These are phyloP conservation scores for Chrysanthemum seticuspe DNA, from an alignment of 129 eudicot species.

Conservation along the genomic window DNA sequence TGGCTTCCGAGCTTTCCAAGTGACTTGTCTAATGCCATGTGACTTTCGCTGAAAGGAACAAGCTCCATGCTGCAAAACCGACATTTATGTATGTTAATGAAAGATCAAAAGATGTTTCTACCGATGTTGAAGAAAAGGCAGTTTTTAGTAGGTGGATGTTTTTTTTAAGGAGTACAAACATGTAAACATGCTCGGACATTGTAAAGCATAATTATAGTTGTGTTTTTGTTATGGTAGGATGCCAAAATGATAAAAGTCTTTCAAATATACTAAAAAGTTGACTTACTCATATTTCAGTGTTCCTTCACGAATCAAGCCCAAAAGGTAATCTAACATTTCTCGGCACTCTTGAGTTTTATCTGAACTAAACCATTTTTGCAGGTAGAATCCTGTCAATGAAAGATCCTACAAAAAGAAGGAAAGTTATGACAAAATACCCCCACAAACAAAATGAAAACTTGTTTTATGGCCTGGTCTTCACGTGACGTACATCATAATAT, in stretches of 20 bases:
- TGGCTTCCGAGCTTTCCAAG: constrained; percentile 93
- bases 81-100: not conserved
- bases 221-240: not conserved
- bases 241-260: not conserved
- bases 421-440: not conserved
- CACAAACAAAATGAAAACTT: not conserved
- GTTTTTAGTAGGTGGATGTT: not conserved
- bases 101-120: not conserved
- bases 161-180: not conserved
- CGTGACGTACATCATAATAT: no score
- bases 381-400: constrained; percentile 84
- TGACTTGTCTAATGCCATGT: constrained; percentile 70
- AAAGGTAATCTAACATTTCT: constrained; percentile 70
- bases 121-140: not conserved
- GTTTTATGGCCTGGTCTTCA: not conserved
- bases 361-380: constrained; percentile 68
- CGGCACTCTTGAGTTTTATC: constrained; percentile 61
- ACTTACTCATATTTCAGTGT: constrained; percentile 75
- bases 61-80: constrained; percentile 74
- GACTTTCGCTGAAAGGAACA: constrained; percentile 54
- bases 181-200: not conserved
- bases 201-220: not conserved
- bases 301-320: constrained; percentile 59
- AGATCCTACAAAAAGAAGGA: constrained; percentile 55
- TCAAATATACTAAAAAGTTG: not conserved